Conservation (phyloP, 176 grass and related monocot genomes). For the Phoenix roebelenii region DNA sequence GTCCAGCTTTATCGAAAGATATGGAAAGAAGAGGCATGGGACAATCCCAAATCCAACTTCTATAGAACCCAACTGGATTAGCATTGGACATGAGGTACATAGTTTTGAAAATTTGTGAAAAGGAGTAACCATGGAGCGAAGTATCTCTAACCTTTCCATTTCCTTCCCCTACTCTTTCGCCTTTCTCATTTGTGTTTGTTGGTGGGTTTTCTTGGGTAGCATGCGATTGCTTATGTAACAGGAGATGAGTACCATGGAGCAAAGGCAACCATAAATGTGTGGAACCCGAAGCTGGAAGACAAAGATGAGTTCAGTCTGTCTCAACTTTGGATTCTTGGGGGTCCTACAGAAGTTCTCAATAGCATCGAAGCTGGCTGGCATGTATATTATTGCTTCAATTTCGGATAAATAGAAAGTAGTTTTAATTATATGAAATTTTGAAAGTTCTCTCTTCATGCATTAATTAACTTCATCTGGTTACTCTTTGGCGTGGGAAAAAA, state of each 20-base stretch:
- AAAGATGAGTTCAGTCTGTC: constrained; percentile 12
- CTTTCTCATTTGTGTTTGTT: background rate
- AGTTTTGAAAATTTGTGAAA: too few relatives aligned
- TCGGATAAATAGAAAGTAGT: background rate
- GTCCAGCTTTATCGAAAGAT: constrained; percentile 4
- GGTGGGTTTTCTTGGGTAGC: background rate
- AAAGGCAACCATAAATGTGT: constrained; percentile 12
- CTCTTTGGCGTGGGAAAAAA: background rate
- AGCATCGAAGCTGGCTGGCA: constrained; percentile 13
- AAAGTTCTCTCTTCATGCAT: background rate
- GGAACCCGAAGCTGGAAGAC: constrained; percentile 1
- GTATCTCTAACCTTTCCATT: background rate
- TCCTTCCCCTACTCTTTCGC: background rate
- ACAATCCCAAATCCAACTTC: background rate
- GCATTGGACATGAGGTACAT: constrained; percentile 6
- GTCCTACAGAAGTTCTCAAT: background rate
- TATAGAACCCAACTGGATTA: background rate
- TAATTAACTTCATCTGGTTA: background rate
- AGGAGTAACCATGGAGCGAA: too few relatives aligned
- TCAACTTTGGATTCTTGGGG: constrained; percentile 5
- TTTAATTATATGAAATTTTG: background rate
- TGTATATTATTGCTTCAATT: background rate
- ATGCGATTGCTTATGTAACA: constrained; percentile 6
- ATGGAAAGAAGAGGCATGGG: constrained; percentile 12
- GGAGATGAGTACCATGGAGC: constrained; percentile 9